These are phyloP conservation scores for Pythium myriotylum DNA, from an alignment of 352 stramenopile species.

Conservation along the genomic window DNA sequence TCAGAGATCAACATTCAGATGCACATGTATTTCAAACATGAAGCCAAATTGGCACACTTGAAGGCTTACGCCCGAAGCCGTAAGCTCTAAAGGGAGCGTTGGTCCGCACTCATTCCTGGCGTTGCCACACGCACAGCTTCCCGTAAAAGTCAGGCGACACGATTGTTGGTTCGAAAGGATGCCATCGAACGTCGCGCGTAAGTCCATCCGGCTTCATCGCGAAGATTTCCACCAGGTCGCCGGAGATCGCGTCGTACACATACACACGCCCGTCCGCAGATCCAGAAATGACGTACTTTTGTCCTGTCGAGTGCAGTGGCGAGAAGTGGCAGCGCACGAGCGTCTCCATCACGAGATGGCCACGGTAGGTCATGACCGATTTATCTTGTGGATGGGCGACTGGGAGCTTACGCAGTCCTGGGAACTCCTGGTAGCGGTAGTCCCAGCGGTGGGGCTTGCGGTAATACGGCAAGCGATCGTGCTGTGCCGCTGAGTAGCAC, in stretches of 20 bases:
- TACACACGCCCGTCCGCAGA: conserved; percentile 85
- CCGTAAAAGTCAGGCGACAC: conserved; percentile 87
- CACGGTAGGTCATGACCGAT: conserved; percentile 86
- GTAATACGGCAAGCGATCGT: conserved; percentile 47
- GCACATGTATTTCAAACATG: background rate
- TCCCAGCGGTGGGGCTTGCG: conserved; percentile 72
- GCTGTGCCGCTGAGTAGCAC: conserved; percentile 54
- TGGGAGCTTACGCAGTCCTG: conserved; percentile 51
- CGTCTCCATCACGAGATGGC: conserved; percentile 80
- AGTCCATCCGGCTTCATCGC: conserved; percentile 77
- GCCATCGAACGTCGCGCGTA: conserved; percentile 84
- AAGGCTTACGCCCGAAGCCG: too few species aligned
- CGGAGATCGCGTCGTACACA: conserved; percentile 78
- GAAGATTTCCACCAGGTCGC: conserved; percentile 77
- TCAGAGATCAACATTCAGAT: background rate
- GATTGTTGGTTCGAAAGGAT: conserved; percentile 80
- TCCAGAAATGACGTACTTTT: conserved; percentile 87
- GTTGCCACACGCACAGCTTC: conserved; percentile 85
- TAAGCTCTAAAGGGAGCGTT: background rate
- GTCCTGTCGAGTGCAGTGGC: conserved; percentile 80
- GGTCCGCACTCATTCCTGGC: conserved; percentile 35
- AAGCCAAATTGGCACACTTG: background rate
- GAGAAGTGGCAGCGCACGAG: conserved; percentile 87
- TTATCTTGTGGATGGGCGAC: conserved; percentile 71
- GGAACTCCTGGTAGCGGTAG: conserved; percentile 83